Evolutionary conservation across 2,329 filamentous ascomycete species (phyloP).

Genomic region (Colletotrichum camelliae): DNA sequence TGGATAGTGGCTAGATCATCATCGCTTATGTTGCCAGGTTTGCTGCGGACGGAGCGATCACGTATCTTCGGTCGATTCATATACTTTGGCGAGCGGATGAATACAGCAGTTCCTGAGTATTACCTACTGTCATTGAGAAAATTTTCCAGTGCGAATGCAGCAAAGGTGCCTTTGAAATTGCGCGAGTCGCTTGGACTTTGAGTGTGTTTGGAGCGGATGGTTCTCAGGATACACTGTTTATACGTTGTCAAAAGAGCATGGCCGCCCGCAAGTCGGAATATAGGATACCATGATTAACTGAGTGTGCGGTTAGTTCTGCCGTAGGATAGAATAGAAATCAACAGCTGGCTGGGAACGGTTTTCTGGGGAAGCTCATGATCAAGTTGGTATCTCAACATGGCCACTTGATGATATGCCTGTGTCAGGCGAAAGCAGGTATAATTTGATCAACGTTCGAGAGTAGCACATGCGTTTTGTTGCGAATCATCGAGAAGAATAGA

Average conservation of each 20-base stretch:
- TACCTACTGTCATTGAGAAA: rapidly evolving
- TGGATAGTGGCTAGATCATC: not conserved
- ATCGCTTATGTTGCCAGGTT: not conserved
- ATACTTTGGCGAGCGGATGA: not conserved
- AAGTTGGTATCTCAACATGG: not conserved
- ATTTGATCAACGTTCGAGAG: not conserved
- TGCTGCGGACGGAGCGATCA: not conserved
- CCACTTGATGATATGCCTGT: not conserved
- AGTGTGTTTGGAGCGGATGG: no score
- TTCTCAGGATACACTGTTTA: not conserved
- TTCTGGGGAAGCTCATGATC: not conserved
- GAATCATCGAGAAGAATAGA: not conserved
- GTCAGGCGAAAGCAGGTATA: not conserved
- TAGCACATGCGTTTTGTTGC: not conserved
- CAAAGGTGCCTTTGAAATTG: no score
- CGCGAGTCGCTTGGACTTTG: no score
- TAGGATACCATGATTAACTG: not conserved
- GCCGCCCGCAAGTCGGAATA: not conserved
- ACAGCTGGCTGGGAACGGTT: not conserved
- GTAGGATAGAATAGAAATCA: not conserved
- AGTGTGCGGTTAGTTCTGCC: not conserved
- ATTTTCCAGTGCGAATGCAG: no score
- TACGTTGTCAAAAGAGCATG: not conserved
- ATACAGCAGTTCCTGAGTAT: not conserved
- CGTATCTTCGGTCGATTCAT: not conserved